These are phyloP conservation scores for Sphagnum fallax DNA, from an alignment of 228 moss, liverwort and hornwort species.

Conservation along the genomic window DNA sequence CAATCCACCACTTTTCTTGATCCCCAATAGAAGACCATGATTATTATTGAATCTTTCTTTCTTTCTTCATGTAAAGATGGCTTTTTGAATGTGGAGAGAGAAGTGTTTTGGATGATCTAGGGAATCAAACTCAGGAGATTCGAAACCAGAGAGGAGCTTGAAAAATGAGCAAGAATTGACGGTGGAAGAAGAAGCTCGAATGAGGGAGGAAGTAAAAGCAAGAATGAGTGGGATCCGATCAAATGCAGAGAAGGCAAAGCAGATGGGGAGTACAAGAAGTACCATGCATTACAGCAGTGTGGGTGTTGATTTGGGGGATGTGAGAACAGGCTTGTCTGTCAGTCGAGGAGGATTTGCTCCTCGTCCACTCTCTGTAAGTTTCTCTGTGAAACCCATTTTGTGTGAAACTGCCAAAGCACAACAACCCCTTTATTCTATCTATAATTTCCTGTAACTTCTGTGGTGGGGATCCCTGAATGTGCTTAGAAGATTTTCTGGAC, in stretches of 20 bases:
- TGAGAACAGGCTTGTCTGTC: constrained; percentile 71
- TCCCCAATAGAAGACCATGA: too few species aligned
- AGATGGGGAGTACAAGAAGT: constrained; percentile 14
- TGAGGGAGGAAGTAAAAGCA: constrained; percentile 17
- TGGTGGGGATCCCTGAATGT: neutral
- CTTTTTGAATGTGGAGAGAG: too few species aligned
- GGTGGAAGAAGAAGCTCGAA: too few species aligned
- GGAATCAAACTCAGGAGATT: too few species aligned
- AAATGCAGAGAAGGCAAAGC: constrained; percentile 66
- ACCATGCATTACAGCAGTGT: constrained; percentile 39
- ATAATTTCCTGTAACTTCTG: neutral
- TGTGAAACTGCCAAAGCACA: neutral
- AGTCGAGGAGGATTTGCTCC: constrained; percentile 87
- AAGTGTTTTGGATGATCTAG: too few species aligned
- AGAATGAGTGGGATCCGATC: constrained; percentile 45
- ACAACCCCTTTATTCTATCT: neutral
- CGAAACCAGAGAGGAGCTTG: too few species aligned
- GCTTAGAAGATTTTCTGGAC: too few species aligned
- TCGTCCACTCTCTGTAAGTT: constrained; percentile 65
- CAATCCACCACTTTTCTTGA: too few species aligned
- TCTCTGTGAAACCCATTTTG: neutral
- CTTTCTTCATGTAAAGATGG: too few species aligned
- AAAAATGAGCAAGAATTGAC: too few species aligned
- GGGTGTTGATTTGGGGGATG: constrained; percentile 87
- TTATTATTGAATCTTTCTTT: too few species aligned